Evolutionary conservation across 163 green algal species (phyloP).

Genomic region (Trebouxia gelatinosa): DNA sequence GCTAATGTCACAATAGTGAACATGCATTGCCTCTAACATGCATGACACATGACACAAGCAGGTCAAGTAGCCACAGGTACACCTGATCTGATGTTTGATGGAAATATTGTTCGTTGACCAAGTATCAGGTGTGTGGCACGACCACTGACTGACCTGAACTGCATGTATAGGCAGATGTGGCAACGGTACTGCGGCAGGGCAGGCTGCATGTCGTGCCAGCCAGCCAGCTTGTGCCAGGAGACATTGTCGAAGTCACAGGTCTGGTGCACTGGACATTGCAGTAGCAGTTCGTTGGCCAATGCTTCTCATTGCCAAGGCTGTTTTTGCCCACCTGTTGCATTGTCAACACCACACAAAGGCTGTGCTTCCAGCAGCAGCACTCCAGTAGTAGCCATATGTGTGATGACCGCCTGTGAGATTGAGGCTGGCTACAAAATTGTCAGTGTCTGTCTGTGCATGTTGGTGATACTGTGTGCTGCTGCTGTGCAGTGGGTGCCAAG

Average conservation of each 20-base stretch:
- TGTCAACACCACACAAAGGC: neutral
- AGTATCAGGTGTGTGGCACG: too few species aligned
- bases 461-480: neutral
- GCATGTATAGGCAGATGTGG: conserved; percentile 72
- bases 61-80: neutral
- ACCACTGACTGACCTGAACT: too few species aligned
- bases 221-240: conserved; percentile 92
- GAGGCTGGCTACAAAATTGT: neutral
- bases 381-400: neutral
- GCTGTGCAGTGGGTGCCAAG: conserved; percentile 46
- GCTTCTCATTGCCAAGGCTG: neutral
- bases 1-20: neutral
- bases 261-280: too few species aligned
- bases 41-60: neutral
- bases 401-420: neutral
- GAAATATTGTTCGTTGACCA: too few species aligned
- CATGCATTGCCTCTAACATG: neutral
- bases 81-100: neutral
- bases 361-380: neutral
- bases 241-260: conserved; percentile 89
- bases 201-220: conserved; percentile 64
- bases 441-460: neutral
- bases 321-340: neutral
- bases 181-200: conserved; percentile 71
- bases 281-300: too few species aligned